Evolutionary conservation across 371 early-diverging fungal species (phyloP).

Genomic region (Fennellomyces sp.): DNA sequence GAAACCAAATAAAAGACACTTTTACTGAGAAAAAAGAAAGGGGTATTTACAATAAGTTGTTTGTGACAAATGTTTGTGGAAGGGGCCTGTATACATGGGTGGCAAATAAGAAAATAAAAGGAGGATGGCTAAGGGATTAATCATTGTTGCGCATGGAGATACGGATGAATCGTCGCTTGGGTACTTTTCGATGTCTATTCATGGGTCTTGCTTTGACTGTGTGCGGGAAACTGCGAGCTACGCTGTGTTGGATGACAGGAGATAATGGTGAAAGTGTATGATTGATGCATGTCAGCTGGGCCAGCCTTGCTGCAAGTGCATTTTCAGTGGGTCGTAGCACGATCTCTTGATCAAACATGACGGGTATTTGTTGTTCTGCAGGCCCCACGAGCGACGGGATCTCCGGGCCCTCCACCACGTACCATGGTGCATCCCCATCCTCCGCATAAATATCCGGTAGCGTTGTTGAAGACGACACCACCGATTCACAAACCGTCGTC

Average conservation of each 20-base stretch:
- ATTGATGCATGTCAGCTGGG: constrained; percentile 76
- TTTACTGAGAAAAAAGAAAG: neutral
- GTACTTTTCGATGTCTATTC: constrained; percentile 30
- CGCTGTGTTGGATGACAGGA: constrained; percentile 72
- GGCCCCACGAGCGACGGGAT: constrained; percentile 6
- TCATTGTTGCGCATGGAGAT: constrained; percentile 10
- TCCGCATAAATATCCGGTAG: constrained; percentile 19
- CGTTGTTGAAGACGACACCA: constrained; percentile 2
- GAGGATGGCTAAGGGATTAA: neutral
- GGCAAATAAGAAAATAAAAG: neutral
- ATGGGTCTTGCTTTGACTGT: constrained; percentile 25
- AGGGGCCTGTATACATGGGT: neutral
- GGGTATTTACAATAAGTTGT: neutral
- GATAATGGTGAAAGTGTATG: constrained; percentile 87
- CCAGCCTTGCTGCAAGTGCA: constrained; percentile 79
- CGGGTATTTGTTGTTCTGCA: neutral
- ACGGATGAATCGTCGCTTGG: constrained; percentile 44
- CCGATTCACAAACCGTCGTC: constrained; percentile 2
- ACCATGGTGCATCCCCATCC: constrained; percentile 45
- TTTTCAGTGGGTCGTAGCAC: constrained; percentile 70
- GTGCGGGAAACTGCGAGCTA: constrained; percentile 72
- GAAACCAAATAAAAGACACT: neutral
- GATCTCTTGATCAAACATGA: constrained; percentile 46
- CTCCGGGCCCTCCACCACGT: constrained; percentile 31
- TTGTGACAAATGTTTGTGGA: neutral